Percentiles rank a stretch among this genome's conserved stretches.
phyloP scores from a whole-genome alignment of 23 red algal species.

The Gracilaria gracilis region DNA sequence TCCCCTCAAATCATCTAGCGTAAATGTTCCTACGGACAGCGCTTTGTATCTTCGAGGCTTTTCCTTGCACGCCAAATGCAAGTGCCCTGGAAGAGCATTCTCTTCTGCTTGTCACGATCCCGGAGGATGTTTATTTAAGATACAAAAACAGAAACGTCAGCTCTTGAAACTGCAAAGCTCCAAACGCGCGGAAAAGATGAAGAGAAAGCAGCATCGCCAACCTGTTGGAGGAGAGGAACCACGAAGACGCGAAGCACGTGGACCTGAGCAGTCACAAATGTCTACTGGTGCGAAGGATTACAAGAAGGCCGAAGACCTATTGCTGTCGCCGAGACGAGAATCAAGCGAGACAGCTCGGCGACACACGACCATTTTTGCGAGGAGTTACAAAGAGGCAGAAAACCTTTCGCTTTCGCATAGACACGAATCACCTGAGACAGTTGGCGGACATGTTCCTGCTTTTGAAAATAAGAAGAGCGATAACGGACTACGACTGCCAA shows the following conservation, averaged over 20 bases:
- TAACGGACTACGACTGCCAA: conserved; percentile 23
- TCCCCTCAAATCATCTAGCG: too few species aligned
- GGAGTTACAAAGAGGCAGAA: not conserved
- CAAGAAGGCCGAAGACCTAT: not conserved
- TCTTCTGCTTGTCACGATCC: too few species aligned
- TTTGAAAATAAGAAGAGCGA: not conserved
- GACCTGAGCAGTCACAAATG: not conserved
- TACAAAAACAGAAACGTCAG: too few species aligned
- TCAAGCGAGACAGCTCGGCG: not conserved
- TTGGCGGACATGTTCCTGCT: not conserved
- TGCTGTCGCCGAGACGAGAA: not conserved
- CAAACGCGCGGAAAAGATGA: not conserved
- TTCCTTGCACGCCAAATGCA: too few species aligned
- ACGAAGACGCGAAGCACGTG: conserved; percentile 20
- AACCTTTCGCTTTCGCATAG: not conserved
- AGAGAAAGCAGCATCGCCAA: conserved; percentile 29
- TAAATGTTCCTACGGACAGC: too few species aligned
- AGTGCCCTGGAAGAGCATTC: too few species aligned
- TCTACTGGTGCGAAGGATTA: not conserved
- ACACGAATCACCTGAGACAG: not conserved
- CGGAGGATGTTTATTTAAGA: too few species aligned
- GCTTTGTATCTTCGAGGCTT: too few species aligned
- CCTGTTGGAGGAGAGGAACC: conserved; percentile 19
- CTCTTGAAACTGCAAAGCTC: too few species aligned
- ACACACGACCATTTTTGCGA: not conserved